A percentile compares a stretch with the other conserved stretches of the same genome.
These are phyloP conservation scores for Pyrenophora seminiperda DNA, from an alignment of 2,329 filamentous ascomycete genomes.

Conservation along the genomic window DNA sequence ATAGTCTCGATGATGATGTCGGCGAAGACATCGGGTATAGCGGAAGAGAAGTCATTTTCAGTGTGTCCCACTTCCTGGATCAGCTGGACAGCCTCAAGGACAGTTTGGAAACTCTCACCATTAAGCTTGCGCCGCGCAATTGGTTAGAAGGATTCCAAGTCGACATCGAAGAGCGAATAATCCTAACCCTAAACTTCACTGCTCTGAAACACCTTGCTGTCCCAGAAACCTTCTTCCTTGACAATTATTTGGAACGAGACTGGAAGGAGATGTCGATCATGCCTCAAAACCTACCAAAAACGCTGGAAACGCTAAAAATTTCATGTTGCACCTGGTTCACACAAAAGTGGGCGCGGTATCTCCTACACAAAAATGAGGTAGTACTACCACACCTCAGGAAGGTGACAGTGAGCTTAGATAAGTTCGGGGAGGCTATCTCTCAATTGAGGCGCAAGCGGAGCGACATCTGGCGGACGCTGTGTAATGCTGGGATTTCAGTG, in stretches of 20 bases:
- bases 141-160: slow-evolving; percentile 23
- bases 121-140: slow-evolving; percentile 21
- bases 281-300: slow-evolving; percentile 19
- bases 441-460: no score
- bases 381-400: no score
- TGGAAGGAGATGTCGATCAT: neutral
- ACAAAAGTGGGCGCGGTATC: no score
- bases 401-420: no score
- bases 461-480: no score
- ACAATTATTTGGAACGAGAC: no score
- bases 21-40: slow-evolving; percentile 18
- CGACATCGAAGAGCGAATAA: slow-evolving; percentile 11
- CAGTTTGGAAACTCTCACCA: slow-evolving; percentile 17
- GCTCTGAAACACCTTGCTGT: slow-evolving; percentile 18
- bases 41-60: no score
- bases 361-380: no score
- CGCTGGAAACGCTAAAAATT: slow-evolving; percentile 22
- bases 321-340: no score
- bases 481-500: no score
- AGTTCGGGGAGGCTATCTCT: no score
- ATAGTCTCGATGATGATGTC: slow-evolving; percentile 23
- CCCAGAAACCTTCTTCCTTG: slow-evolving; percentile 25
- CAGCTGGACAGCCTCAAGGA: slow-evolving; percentile 17
- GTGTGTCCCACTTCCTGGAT: slow-evolving; percentile 25
- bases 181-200: slow-evolving; percentile 17